These are phyloP conservation scores for Chlorella sp. DNA, from an alignment of 139 green algal species.

Conservation along the genomic window DNA sequence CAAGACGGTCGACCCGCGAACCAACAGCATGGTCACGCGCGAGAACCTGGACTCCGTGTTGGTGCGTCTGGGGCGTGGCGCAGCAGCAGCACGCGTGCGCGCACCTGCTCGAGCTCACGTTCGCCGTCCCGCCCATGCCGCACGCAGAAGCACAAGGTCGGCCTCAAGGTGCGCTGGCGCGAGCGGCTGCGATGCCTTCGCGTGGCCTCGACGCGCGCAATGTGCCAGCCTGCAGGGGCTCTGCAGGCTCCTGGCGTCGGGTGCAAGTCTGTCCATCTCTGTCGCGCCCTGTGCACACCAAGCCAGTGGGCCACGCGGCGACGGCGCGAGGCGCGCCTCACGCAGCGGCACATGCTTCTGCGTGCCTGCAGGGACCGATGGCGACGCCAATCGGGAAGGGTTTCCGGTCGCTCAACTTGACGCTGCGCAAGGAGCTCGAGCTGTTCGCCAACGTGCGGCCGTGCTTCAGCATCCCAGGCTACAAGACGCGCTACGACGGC, in stretches of 20 bases:
- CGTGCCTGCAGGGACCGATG: conserved; percentile 89
- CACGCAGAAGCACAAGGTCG: conserved; percentile 15
- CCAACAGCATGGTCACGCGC: conserved; percentile 86
- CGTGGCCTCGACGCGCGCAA: too few species aligned
- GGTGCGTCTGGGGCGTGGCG: too few species aligned
- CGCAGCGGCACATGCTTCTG: too few species aligned
- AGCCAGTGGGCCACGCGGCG: too few species aligned
- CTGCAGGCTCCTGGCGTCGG: too few species aligned
- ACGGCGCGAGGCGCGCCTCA: too few species aligned
- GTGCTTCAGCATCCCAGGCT: conserved; percentile 91
- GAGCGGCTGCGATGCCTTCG: too few species aligned
- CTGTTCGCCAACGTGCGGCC: conserved; percentile 95
- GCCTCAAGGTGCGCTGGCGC: conserved; percentile 9
- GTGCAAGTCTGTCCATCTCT: too few species aligned
- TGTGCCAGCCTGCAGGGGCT: too few species aligned
- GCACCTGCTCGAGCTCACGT: background rate
- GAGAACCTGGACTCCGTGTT: conserved; percentile 94
- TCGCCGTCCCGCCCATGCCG: too few species aligned
- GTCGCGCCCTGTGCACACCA: too few species aligned
- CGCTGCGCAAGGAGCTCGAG: conserved; percentile 91
- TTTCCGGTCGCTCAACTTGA: conserved; percentile 89
- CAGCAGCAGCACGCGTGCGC: too few species aligned
- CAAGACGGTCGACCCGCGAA: conserved; percentile 78
- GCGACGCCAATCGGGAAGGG: conserved; percentile 97
- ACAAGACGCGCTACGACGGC: conserved; percentile 92